Conservation (phyloP, 345 rosid genomes). For the Carallia brachiata region DNA sequence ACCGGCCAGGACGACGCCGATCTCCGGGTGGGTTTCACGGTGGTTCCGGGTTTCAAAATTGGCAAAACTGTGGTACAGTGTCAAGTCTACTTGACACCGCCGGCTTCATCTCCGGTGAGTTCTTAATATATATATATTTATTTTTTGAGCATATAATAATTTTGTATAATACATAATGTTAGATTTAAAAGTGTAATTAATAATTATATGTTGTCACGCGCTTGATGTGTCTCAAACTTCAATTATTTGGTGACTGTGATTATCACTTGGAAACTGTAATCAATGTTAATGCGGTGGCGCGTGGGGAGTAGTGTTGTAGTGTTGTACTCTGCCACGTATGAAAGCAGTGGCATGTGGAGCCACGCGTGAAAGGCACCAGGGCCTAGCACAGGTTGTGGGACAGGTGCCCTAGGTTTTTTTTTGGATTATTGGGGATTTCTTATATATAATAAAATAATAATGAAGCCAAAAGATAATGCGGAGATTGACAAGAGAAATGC, state of each 20-base stretch:
- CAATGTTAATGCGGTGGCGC: constrained; percentile 14
- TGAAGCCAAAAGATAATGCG: too few relatives aligned
- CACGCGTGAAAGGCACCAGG: constrained; percentile 3
- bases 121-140: not conserved
- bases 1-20: constrained; percentile 25
- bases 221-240: too few relatives aligned
- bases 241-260: not conserved
- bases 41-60: constrained; percentile 92
- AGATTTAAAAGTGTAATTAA: too few relatives aligned
- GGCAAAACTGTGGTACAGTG: constrained; percentile 62
- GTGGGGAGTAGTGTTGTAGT: not conserved
- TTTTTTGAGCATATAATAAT: not conserved
- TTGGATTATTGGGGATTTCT: too few relatives aligned
- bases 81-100: constrained; percentile 72
- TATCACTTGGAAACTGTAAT: constrained; percentile 25
- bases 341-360: constrained; percentile 11
- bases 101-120: constrained; percentile 29
- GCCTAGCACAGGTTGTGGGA: constrained; percentile 4
- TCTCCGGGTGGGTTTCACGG: constrained; percentile 71
- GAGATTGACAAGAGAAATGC: too few relatives aligned
- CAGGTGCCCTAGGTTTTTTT: not conserved
- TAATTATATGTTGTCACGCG: too few relatives aligned
- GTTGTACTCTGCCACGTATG: not conserved
- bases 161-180: too few relatives aligned
- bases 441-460: too few relatives aligned